Evolutionary conservation across 208 protist species (phyloP), one percentile per base, ranked within the genome.

Genomic region (Balamuthia mandrillaris): DNA sequence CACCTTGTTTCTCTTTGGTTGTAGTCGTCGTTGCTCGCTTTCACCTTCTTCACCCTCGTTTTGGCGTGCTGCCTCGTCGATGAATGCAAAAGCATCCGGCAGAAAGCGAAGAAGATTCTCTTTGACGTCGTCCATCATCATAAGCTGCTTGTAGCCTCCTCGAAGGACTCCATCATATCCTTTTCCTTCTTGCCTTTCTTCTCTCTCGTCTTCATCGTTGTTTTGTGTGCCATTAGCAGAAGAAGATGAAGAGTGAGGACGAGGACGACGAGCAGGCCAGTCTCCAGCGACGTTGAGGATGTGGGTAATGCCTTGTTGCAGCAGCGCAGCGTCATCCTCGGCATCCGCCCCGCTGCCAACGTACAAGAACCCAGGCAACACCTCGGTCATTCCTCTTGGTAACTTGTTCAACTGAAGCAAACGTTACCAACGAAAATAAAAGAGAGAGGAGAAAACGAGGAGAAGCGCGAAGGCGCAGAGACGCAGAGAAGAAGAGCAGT

Each of bases 351-450:
- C 74, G 35, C 52, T 65, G 37, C 74, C 74, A 16, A 81, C 37
- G 74, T 81, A 81, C 12, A 81, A 54, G 52, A 81, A 81, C 33
- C 74, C 74, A 3, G 47, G 51, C 35, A 81, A 12, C 18, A 81
- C 35, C 52, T 81, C 74, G 1, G 51, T 63, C 29, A 65, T 54
- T 3, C 74, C 68, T 16, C 27, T 27, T 3, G 68, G 68, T 21
- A 78, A 47, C 29, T 51, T 56, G 45, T 78, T 47, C 68, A 41
- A 78, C 68, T 75, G 42, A 37, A 21, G 18, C 3, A 42, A 41
- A 18, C 60, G 44, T 3, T 18, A 33, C 9, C 41, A 3, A 74
- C n/a, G 41, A 16, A 3, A 74, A 74, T 10, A 29, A 14, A 74
- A 74, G 51, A 2, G 7, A 1, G 1, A 63, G 24, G 21, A 61